Evolutionary conservation across 2,329 filamentous ascomycete genomes (phyloP).

Genomic region (Neopestalotiopsis sp.): DNA sequence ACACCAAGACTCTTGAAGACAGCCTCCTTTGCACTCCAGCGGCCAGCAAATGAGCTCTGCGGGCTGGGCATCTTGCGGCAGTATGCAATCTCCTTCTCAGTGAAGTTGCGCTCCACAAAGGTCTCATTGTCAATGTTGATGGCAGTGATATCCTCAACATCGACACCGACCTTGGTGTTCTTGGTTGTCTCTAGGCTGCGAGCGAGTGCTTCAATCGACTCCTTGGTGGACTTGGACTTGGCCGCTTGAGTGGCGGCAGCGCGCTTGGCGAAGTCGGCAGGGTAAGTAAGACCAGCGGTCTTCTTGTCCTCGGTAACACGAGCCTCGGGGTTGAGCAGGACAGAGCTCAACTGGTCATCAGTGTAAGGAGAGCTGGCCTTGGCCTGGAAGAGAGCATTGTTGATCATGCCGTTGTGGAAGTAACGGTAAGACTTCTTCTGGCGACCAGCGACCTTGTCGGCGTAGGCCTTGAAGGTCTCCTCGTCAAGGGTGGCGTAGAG

Average conservation of each 20-base stretch:
- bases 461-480: slow-evolving; percentile 81
- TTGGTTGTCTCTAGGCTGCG: slow-evolving; percentile 53
- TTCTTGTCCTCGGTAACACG: slow-evolving; percentile 89
- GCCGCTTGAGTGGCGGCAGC: slow-evolving; percentile 52
- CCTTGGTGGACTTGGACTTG: slow-evolving; percentile 67
- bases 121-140: slow-evolving; percentile 95
- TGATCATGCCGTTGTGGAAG: slow-evolving; percentile 98
- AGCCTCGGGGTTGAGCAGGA: slow-evolving; percentile 93
- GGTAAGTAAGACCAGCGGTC: slow-evolving; percentile 76
- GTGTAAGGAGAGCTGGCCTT: slow-evolving; percentile 91
- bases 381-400: slow-evolving; percentile 96
- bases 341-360: slow-evolving; percentile 81
- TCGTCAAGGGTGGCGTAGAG: slow-evolving; percentile 93
- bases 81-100: slow-evolving; percentile 80
- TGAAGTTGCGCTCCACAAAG: slow-evolving; percentile 96
- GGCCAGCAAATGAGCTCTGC: slow-evolving; percentile 89
- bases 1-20: slow-evolving; percentile 98
- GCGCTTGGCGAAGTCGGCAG: slow-evolving; percentile 71
- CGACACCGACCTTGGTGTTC: slow-evolving; percentile 86
- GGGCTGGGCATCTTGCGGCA: slow-evolving; percentile 80
- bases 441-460: slow-evolving; percentile 83
- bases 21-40: slow-evolving; percentile 97
- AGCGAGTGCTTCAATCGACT: slow-evolving; percentile 79
- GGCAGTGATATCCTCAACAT: slow-evolving; percentile 86
- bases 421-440: slow-evolving; percentile 99